These are phyloP conservation scores for Colletotrichum cereale DNA, from an alignment of 2,329 filamentous ascomycete species.

Conservation along the genomic window DNA sequence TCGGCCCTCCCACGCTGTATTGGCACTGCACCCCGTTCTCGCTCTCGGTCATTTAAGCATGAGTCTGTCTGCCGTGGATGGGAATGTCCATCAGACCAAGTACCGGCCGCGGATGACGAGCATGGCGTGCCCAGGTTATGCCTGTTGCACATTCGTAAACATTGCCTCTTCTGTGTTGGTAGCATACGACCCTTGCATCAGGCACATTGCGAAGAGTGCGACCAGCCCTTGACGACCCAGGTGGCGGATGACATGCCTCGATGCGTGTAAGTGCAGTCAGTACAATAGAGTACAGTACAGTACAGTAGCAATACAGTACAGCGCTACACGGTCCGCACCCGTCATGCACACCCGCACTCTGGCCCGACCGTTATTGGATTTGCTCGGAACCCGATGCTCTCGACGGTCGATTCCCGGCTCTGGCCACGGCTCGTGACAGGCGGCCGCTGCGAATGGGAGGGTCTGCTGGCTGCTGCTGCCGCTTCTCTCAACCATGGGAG, in stretches of 20 bases:
- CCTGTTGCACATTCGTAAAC: conserved; percentile 33
- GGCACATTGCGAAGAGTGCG: not conserved
- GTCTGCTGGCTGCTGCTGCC: conserved; percentile 5
- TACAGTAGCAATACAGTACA: too few relatives aligned
- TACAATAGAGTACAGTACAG: too few relatives aligned
- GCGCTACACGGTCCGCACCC: not conserved
- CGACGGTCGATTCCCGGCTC: not conserved
- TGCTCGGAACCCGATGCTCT: not conserved
- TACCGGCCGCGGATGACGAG: conserved; percentile 20
- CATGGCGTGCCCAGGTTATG: conserved; percentile 8
- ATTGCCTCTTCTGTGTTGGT: conserved; percentile 36
- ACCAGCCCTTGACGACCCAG: conserved; percentile 8
- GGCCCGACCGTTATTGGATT: not conserved
- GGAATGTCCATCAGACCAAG: conserved; percentile 7
- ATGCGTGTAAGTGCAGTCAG: not conserved
- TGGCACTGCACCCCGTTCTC: conserved; percentile 6
- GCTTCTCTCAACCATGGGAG: not conserved
- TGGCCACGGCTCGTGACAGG: not conserved
- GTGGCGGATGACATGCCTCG: conserved; percentile 21
- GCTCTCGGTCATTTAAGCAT: conserved; percentile 29
- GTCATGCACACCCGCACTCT: not conserved
- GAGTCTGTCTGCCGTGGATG: conserved; percentile 17
- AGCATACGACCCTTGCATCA: conserved; percentile 6
- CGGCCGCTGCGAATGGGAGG: not conserved
- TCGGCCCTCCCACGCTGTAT: conserved; percentile 1